Evolutionary conservation across 257 asterid species (phyloP), one percentile per base, ranked within the genome.

Genomic region (Solanum rostratum): DNA sequence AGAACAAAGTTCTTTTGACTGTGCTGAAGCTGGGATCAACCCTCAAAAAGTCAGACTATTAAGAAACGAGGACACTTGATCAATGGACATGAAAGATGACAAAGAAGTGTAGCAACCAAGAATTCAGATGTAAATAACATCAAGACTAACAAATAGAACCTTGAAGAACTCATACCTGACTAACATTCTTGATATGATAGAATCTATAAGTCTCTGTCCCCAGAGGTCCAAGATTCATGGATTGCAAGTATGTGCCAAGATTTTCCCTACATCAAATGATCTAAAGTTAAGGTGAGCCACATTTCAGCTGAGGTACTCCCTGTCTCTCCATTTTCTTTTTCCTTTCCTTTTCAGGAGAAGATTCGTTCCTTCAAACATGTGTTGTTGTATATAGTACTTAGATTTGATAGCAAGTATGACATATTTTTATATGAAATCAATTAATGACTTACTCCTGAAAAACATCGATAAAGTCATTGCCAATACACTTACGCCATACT

Each of bases 131-230:
- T 45, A 82, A 52, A 83, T 24, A 55, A 66, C 49, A 52, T 39
- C 52, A 85, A 59, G 50, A 39, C 33, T 46, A 66, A 60, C 57
- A 63, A 74, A 79, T 27, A 29, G 53, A 83, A 52, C 84, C 62
- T 66, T 7, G n/a, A 84, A 37, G 37, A 85, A 70, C 53, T 59
- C 80, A 27, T 92, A 95, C 98, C 99, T 92, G 97, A 86, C 95
- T 88, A 88, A 94, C 94, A 91, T 89, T 87, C 88, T 88, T 90
- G 60, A 93, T 83, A 87, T 94, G 99, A 85, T 92, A 93, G 91
- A 91, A 94, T 88, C 91, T 86, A 62, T 85, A 92, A 49, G 88
- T 89, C 87, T 80, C 89, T 22, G 88, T 90, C 86, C 86, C 89
- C 80, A 89, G 80, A 76, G 88, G 85, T 76, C 87, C 90, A 69